phyloP scores from a whole-genome alignment of 2,329 filamentous ascomycete genomes.

The Fusarium sulawesiense region DNA sequence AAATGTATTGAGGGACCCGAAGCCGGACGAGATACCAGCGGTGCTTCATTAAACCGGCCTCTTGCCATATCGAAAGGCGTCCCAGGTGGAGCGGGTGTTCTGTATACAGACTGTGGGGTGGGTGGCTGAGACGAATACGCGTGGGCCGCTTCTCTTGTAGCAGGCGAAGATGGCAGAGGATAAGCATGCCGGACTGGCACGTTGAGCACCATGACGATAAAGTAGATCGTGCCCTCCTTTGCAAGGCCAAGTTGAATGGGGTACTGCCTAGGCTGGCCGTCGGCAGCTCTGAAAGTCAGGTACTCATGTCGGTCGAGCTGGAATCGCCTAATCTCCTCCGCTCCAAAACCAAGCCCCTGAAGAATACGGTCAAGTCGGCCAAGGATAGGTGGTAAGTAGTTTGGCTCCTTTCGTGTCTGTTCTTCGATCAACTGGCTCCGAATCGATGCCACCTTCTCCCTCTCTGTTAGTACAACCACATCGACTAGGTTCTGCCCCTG shows the following conservation, averaged over 20 bases:
- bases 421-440: constrained; percentile 68
- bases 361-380: constrained; percentile 66
- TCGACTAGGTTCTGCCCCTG: constrained; percentile 65
- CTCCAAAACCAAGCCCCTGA: constrained; percentile 63
- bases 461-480: constrained; percentile 63
- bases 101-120: constrained; percentile 50
- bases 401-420: constrained; percentile 67
- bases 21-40: constrained; percentile 39
- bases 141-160: constrained; percentile 57
- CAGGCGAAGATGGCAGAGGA: constrained; percentile 57
- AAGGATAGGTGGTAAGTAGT: constrained; percentile 73
- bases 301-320: constrained; percentile 65
- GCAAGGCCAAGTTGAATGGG: constrained; percentile 66
- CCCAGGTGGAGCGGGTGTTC: constrained; percentile 59
- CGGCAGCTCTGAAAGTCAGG: constrained; percentile 63
- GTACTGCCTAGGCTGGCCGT: constrained; percentile 64
- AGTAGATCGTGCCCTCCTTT: constrained; percentile 71
- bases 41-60: constrained; percentile 53
- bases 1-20: constrained; percentile 46
- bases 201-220: constrained; percentile 65
- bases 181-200: constrained; percentile 55
- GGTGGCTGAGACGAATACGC: constrained; percentile 54
- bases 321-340: constrained; percentile 65
- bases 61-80: constrained; percentile 61
- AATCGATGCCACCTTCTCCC: constrained; percentile 62